phyloP scores from a whole-genome alignment of 768 basidiomycete genomes.

The Paxillus rubicundulus region DNA sequence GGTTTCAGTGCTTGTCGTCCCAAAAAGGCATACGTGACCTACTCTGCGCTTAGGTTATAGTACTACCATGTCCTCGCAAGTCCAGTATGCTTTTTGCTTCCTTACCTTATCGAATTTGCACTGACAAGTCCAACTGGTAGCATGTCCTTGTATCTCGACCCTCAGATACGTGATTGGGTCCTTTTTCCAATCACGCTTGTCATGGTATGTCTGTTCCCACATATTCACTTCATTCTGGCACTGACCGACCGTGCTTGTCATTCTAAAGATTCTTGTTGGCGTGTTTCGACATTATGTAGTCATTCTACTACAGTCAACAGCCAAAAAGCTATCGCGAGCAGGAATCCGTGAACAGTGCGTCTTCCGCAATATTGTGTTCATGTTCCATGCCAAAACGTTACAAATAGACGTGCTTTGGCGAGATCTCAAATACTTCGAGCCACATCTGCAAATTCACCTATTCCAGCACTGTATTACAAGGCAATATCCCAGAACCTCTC shows the following conservation, averaged over 20 bases:
- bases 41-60: background rate
- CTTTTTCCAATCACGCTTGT: conserved; percentile 95
- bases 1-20: conserved; percentile 4
- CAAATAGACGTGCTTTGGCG: conserved; percentile 64
- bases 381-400: background rate
- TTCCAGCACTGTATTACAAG: conserved; percentile 70
- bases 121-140: conserved; percentile 26
- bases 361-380: conserved; percentile 4
- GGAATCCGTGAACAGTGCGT: conserved; percentile 92
- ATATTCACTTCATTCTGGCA: background rate
- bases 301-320: conserved; percentile 74
- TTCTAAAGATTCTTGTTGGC: conserved; percentile 80
- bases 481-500: conserved; percentile 74
- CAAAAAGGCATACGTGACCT: conserved; percentile 22
- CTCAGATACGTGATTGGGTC: conserved; percentile 93
- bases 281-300: conserved; percentile 92
- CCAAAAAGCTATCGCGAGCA: conserved; percentile 74
- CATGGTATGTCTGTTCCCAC: conserved; percentile 60
- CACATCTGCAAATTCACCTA: conserved; percentile 76
- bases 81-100: conserved; percentile 20
- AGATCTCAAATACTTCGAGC: conserved; percentile 84
- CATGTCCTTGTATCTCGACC: conserved; percentile 76
- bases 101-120: conserved; percentile 1
- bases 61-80: conserved; percentile 37
- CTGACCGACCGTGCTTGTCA: conserved; percentile 6